Evolutionary conservation across 2,329 filamentous ascomycete genomes (phyloP).

Genomic region (Zasmidium citrigriseum): DNA sequence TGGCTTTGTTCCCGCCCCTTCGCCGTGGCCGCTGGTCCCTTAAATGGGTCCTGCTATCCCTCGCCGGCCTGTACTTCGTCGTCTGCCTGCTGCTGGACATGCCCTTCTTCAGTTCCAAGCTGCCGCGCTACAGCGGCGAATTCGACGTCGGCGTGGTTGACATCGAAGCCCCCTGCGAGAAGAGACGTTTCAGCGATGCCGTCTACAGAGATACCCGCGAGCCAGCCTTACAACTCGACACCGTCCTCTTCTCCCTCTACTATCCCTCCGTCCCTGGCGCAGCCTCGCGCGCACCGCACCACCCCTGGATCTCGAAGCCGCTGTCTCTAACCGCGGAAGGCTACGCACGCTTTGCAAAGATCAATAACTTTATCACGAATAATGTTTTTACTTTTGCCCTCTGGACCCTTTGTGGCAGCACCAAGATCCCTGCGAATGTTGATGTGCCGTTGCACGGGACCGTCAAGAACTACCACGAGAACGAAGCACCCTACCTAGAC

Average conservation of each 20-base stretch:
- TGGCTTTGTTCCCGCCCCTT: slow-evolving; percentile 13
- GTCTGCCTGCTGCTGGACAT: slow-evolving; percentile 41
- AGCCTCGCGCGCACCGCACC: slow-evolving; percentile 29
- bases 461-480: slow-evolving; percentile 29
- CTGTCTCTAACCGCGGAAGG: slow-evolving; percentile 45
- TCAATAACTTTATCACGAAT: slow-evolving; percentile 39
- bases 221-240: slow-evolving; percentile 46
- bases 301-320: slow-evolving; percentile 48
- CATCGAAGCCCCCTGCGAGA: slow-evolving; percentile 42
- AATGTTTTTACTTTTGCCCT: slow-evolving; percentile 43
- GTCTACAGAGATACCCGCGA: slow-evolving; percentile 41
- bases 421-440: slow-evolving; percentile 45
- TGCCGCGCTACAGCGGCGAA: slow-evolving; percentile 45
- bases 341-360: slow-evolving; percentile 44
- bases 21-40: slow-evolving; percentile 23
- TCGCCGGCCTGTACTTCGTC: slow-evolving; percentile 31
- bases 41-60: slow-evolving; percentile 19
- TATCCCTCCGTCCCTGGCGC: slow-evolving; percentile 42
- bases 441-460: slow-evolving; percentile 43
- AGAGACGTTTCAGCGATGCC: slow-evolving; percentile 38
- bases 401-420: slow-evolving; percentile 45
- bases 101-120: slow-evolving; percentile 43
- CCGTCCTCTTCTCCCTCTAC: slow-evolving; percentile 48
- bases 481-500: slow-evolving; percentile 19
- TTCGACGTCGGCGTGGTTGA: slow-evolving; percentile 48